Conservation (phyloP, 2,329 filamentous ascomycete genomes). For the Xylariales sp. region DNA sequence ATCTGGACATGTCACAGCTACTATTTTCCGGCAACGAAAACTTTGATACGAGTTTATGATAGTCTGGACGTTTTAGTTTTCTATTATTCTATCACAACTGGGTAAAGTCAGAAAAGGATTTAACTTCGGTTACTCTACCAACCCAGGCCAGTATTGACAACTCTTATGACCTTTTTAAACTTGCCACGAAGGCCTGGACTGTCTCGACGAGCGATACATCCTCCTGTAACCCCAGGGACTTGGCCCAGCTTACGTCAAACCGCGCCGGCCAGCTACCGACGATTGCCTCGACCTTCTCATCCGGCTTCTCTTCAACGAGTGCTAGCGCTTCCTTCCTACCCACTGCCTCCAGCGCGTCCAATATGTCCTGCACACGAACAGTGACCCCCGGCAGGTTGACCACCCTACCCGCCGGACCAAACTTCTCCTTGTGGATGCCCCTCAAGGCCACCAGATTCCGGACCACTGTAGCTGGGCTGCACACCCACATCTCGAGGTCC, state of each 20-base stretch:
- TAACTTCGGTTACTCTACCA: too few species aligned
- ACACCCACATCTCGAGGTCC: conserved; percentile 40
- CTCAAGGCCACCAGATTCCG: conserved; percentile 40
- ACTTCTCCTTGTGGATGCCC: conserved; percentile 30
- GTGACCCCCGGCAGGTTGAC: conserved; percentile 49
- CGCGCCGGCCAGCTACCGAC: conserved; percentile 50
- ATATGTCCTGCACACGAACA: conserved; percentile 48
- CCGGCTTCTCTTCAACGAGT: conserved; percentile 42
- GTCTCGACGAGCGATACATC: conserved; percentile 36
- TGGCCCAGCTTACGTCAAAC: conserved; percentile 47
- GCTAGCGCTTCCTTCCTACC: conserved; percentile 39
- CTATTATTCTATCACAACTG: too few species aligned
- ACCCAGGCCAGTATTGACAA: too few species aligned
- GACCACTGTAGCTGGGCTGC: conserved; percentile 40
- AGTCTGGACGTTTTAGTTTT: too few species aligned
- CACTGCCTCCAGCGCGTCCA: conserved; percentile 44
- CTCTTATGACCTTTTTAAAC: not conserved
- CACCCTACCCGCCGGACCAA: conserved; percentile 37
- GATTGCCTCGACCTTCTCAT: conserved; percentile 42
- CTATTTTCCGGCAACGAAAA: too few species aligned
- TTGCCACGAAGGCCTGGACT: conserved; percentile 15
- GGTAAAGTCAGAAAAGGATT: too few species aligned
- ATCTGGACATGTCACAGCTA: too few species aligned
- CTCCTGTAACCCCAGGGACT: conserved; percentile 43
- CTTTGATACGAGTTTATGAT: too few species aligned